Conservation (phyloP, 2,329 filamentous ascomycete species). For the Penicillium rolfsii region DNA sequence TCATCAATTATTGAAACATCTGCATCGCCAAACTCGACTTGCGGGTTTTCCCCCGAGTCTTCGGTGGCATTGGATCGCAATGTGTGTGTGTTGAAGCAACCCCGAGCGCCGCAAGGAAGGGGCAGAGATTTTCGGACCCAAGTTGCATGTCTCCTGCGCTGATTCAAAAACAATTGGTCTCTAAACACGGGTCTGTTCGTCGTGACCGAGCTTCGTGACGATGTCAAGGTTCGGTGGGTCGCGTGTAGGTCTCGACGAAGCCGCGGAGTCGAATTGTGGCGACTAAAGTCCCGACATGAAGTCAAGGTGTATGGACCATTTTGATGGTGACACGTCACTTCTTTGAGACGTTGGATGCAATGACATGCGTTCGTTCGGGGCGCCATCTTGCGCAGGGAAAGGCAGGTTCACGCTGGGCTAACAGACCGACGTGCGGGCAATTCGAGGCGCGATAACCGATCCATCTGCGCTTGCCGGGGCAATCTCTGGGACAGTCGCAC, state of each 20-base stretch:
- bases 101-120: not conserved
- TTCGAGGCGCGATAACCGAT: not conserved
- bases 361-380: conserved; percentile 13
- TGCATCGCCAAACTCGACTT: not conserved
- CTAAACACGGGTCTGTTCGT: not conserved
- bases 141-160: not conserved
- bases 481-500: not conserved
- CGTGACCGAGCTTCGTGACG: not conserved
- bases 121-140: not conserved
- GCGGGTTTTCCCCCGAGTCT: not conserved
- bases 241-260: conserved; percentile 10
- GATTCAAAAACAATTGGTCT: not conserved
- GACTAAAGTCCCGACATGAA: not conserved
- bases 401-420: conserved; percentile 5
- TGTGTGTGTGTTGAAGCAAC: not conserved
- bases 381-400: conserved; percentile 15
- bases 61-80: not conserved
- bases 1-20: not conserved
- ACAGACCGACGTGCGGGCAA: not conserved
- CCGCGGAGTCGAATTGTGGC: not conserved
- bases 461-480: not conserved
- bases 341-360: conserved; percentile 11
- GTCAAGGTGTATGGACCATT: not conserved
- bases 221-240: not conserved
- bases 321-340: not conserved